A percentile compares a stretch with the other conserved stretches of the same genome.
phyloP scores from a whole-genome alignment of 257 asterid species.

The Verbena officinalis region DNA sequence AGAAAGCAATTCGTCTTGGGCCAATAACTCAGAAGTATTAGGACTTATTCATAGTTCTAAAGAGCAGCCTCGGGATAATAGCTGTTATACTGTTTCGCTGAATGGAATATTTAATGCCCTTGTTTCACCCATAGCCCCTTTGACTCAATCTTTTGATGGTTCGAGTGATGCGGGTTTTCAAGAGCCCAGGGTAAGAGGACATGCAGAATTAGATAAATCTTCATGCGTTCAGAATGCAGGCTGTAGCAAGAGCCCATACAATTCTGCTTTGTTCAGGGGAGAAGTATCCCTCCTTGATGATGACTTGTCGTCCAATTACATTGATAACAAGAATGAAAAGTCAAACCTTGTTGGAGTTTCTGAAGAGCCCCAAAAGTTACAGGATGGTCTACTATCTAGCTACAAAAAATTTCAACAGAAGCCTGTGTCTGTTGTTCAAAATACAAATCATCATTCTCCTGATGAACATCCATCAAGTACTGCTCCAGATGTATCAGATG shows the following conservation, averaged over 20 bases:
- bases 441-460: constrained; percentile 30
- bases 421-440: constrained; percentile 29
- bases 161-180: constrained; percentile 30
- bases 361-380: constrained; percentile 33
- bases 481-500: constrained; percentile 32
- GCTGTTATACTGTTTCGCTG: constrained; percentile 31
- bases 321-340: constrained; percentile 32
- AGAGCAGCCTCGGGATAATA: constrained; percentile 37
- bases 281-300: constrained; percentile 53
- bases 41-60: constrained; percentile 37
- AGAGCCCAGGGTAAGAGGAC: constrained; percentile 30
- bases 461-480: constrained; percentile 29
- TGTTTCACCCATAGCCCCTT: constrained; percentile 35
- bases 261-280: constrained; percentile 34
- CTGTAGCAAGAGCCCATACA: constrained; percentile 36
- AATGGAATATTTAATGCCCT: constrained; percentile 35
- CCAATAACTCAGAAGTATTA: constrained; percentile 39
- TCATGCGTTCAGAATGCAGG: constrained; percentile 38
- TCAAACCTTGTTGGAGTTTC: constrained; percentile 30
- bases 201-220: constrained; percentile 32
- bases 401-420: constrained; percentile 32
- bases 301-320: constrained; percentile 40
- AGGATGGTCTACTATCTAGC: constrained; percentile 23
- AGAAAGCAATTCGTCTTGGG: constrained; percentile 35
- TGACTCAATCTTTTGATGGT: constrained; percentile 33